These are phyloP conservation scores for Williopsis jadinii DNA, from an alignment of 1,139 yeast genomes.

Conservation along the genomic window DNA sequence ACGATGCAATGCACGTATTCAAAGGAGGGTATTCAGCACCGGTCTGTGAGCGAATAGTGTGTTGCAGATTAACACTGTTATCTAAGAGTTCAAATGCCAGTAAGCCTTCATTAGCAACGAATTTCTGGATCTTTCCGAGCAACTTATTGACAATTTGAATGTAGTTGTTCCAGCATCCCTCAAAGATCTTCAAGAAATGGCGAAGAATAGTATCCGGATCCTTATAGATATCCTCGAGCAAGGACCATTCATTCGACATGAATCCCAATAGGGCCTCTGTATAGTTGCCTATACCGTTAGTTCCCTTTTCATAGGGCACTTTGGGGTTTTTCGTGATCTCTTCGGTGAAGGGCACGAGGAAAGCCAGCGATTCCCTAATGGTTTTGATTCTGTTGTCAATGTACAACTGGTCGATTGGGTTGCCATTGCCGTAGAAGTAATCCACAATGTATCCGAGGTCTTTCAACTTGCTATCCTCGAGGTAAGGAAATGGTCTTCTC, in stretches of 20 bases:
- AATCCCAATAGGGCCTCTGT: conserved; percentile 45
- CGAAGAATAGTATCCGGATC: conserved; percentile 29
- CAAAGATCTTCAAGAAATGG: conserved; percentile 35
- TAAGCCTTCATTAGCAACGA: conserved; percentile 33
- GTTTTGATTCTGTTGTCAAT: conserved; percentile 40
- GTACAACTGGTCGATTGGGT: conserved; percentile 36
- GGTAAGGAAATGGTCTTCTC: conserved; percentile 33
- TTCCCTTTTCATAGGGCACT: conserved; percentile 54
- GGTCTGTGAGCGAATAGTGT: conserved; percentile 22
- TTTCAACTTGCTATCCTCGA: conserved; percentile 29
- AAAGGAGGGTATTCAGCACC: conserved; percentile 7
- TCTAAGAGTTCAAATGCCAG: conserved; percentile 42
- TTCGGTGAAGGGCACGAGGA: conserved; percentile 40
- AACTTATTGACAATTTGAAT: conserved; percentile 28
- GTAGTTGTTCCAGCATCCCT: conserved; percentile 30
- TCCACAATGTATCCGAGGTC: conserved; percentile 37
- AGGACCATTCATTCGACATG: conserved; percentile 40
- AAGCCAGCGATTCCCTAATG: conserved; percentile 35
- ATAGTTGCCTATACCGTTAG: conserved; percentile 52
- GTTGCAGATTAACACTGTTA: conserved; percentile 24
- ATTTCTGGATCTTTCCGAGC: conserved; percentile 28
- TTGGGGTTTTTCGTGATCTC: conserved; percentile 32
- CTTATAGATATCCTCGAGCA: conserved; percentile 35
- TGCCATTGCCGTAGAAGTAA: conserved; percentile 37
- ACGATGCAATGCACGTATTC: conserved; percentile 14